A percentile compares a stretch with the other conserved stretches of the same genome.
phyloP scores from a whole-genome alignment of 768 basidiomycete species.

The Boletus subcaerulescens region DNA sequence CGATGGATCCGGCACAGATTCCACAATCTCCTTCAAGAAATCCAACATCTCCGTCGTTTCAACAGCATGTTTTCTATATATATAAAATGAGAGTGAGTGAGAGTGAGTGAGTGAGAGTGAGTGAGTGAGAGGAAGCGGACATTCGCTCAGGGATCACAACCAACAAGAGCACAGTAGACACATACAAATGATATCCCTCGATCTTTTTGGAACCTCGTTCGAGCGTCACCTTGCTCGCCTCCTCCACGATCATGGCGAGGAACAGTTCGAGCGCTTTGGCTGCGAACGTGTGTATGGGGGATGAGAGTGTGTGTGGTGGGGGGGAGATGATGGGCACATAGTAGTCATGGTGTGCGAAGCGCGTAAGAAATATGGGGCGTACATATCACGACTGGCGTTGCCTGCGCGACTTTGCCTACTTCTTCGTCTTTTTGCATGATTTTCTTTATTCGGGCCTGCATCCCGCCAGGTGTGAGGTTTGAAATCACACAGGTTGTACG shows the following conservation, averaged over 20 bases:
- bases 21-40: slow-evolving; percentile 91
- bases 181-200: slow-evolving; percentile 90
- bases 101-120: neutral
- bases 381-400: slow-evolving; percentile 97
- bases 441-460: slow-evolving; percentile 94
- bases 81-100: too few species aligned
- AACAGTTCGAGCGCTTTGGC: slow-evolving; percentile 95
- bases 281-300: slow-evolving; percentile 30
- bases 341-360: slow-evolving; percentile 11
- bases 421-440: slow-evolving; percentile 99
- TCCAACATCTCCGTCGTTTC: slow-evolving; percentile 87
- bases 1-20: slow-evolving; percentile 82
- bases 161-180: slow-evolving; percentile 19
- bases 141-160: slow-evolving; percentile 2
- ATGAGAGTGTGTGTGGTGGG: neutral
- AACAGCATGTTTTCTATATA: slow-evolving; percentile 82
- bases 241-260: slow-evolving; percentile 77
- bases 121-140: neutral
- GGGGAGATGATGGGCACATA: neutral
- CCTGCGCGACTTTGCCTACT: slow-evolving; percentile 96
- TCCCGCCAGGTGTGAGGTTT: slow-evolving; percentile 8
- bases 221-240: slow-evolving; percentile 75
- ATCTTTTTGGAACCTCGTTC: slow-evolving; percentile 84
- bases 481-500: neutral
- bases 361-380: slow-evolving; percentile 34